Percentiles rank a stretch among this genome's conserved stretches.
These are phyloP conservation scores for Termitomyces sp. DNA, from an alignment of 768 basidiomycete species.

Conservation along the genomic window DNA sequence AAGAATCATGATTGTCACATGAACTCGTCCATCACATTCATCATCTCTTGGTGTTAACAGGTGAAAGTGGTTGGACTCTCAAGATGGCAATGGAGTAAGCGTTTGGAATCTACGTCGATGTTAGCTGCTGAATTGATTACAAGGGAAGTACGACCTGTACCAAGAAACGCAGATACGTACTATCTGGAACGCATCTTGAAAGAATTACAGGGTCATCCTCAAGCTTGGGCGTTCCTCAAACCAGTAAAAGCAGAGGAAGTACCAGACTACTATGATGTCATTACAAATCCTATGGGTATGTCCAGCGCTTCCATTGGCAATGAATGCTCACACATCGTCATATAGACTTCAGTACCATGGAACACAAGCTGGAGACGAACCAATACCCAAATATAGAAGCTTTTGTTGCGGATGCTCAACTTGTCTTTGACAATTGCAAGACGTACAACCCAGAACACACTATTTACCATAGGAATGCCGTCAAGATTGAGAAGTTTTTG, in stretches of 20 bases:
- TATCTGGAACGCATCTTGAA: slow-evolving; percentile 74
- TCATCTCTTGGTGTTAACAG: slow-evolving; percentile 28
- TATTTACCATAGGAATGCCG: slow-evolving; percentile 81
- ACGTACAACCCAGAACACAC: slow-evolving; percentile 79
- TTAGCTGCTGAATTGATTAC: neutral
- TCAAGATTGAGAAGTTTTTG: slow-evolving; percentile 75
- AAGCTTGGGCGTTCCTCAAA: slow-evolving; percentile 81
- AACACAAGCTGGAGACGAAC: slow-evolving; percentile 83
- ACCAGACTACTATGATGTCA: slow-evolving; percentile 83
- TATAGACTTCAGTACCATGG: slow-evolving; percentile 87
- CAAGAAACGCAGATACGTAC: slow-evolving; percentile 49
- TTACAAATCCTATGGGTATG: slow-evolving; percentile 91
- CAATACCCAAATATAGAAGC: slow-evolving; percentile 70
- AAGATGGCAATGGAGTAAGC: slow-evolving; percentile 71
- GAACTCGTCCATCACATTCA: slow-evolving; percentile 1
- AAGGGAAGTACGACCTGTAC: slow-evolving; percentile 29
- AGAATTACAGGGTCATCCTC: slow-evolving; percentile 71
- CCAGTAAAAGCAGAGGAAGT: slow-evolving; percentile 82
- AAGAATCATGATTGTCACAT: slow-evolving; percentile 21
- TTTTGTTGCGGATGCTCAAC: slow-evolving; percentile 74
- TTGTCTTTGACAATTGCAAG: slow-evolving; percentile 88
- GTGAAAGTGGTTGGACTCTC: slow-evolving; percentile 90
- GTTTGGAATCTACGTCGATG: neutral
- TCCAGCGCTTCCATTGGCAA: slow-evolving; percentile 10
- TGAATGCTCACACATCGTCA: neutral